Evolutionary conservation across 257 asterid species (phyloP).

Genomic region (Paulownia fortunei): DNA sequence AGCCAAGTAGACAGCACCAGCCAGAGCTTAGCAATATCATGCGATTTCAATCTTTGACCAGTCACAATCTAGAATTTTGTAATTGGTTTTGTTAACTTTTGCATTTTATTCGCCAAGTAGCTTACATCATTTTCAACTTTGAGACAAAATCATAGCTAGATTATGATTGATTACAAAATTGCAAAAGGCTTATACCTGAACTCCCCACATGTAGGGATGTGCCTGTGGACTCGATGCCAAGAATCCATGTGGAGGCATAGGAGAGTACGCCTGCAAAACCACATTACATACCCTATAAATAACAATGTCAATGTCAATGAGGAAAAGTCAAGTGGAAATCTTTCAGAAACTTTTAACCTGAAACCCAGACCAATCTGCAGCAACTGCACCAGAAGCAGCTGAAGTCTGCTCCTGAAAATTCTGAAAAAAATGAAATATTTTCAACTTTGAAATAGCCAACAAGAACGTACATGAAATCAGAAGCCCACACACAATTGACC

Average conservation of each 20-base stretch:
- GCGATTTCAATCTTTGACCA: not conserved
- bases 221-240: constrained; percentile 86
- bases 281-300: constrained; percentile 33
- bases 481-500: constrained; percentile 39
- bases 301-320: constrained; percentile 22
- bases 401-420: constrained; percentile 75
- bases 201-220: constrained; percentile 99
- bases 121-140: not conserved
- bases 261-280: constrained; percentile 76
- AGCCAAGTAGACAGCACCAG: not conserved
- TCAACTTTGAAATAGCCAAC: not conserved
- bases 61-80: not conserved
- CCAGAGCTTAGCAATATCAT: not conserved
- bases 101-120: not conserved
- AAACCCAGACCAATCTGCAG: constrained; percentile 92
- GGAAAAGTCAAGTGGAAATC: constrained; percentile 24
- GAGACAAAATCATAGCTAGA: not conserved
- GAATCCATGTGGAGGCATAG: constrained; percentile 89
- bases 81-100: not conserved
- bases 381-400: constrained; percentile 64
- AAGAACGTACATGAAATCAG: not conserved
- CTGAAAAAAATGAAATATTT: not conserved
- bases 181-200: constrained; percentile 63
- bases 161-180: not conserved
- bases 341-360: constrained; percentile 62